phyloP scores from a whole-genome alignment of 148 eudicot species.

The Diospyros lotus region DNA sequence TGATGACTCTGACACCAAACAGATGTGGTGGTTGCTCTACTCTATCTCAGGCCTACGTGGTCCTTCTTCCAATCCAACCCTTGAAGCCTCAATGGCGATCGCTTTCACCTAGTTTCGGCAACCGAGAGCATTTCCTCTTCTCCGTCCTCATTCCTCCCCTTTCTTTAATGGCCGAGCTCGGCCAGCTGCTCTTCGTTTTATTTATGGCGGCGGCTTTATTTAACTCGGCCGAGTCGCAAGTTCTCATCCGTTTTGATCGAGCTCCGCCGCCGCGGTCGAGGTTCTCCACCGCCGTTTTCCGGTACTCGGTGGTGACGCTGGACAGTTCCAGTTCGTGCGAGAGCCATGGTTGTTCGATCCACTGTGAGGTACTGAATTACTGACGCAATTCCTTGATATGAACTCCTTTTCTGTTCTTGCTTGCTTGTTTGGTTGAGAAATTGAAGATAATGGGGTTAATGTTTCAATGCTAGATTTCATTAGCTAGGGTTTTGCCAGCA shows the following conservation, averaged over 20 bases:
- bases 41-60: background rate
- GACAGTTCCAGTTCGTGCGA: slow-evolving; percentile 6
- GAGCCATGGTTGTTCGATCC: slow-evolving; percentile 10
- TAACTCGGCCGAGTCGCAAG: background rate
- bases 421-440: too few species aligned
- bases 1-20: slow-evolving; percentile 12
- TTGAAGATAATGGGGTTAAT: too few species aligned
- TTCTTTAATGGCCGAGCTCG: slow-evolving; percentile 5
- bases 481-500: too few species aligned
- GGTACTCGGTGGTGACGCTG: background rate
- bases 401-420: too few species aligned
- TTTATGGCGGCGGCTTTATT: background rate
- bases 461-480: too few species aligned
- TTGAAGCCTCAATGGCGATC: background rate
- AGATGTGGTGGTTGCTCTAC: slow-evolving; percentile 4
- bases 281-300: slow-evolving; percentile 16
- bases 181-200: slow-evolving; percentile 3
- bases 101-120: background rate
- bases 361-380: slow-evolving; percentile 4
- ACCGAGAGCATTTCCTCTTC: background rate
- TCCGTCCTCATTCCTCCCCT: background rate
- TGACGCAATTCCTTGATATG: too few species aligned
- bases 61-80: background rate
- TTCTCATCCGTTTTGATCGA: slow-evolving; percentile 9
- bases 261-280: slow-evolving; percentile 14